phyloP scores from a whole-genome alignment of 805 yeast species.

The Metschnikowia santaceciliae region DNA sequence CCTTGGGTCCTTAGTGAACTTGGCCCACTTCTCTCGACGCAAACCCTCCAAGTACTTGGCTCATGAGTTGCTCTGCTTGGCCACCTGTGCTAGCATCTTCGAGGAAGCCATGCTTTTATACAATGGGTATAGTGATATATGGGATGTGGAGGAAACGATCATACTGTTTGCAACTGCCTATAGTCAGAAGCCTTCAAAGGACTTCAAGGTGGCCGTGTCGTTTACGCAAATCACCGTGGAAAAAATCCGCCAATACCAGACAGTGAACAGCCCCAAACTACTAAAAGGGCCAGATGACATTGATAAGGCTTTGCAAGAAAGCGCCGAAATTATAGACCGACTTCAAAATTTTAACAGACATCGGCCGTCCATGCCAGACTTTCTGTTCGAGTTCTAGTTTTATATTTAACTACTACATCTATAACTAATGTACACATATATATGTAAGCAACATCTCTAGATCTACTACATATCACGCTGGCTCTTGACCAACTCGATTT shows the following conservation, averaged over 20 bases:
- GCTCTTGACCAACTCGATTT: constrained; percentile 44
- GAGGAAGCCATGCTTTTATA: constrained; percentile 19
- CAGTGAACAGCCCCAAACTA: constrained; percentile 7
- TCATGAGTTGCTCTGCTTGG: constrained; percentile 7
- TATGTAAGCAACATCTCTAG: too few relatives aligned
- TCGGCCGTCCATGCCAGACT: not conserved
- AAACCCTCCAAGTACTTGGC: constrained; percentile 1
- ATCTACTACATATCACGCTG: constrained; percentile 31
- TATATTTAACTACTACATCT: not conserved
- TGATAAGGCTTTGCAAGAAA: constrained; percentile 1
- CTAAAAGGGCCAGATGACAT: constrained; percentile 6
- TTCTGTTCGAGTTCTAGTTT: not conserved
- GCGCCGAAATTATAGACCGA: not conserved
- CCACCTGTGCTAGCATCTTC: constrained; percentile 14
- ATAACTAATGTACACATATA: not conserved
- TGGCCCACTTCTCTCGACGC: constrained; percentile 4
- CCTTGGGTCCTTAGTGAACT: constrained; percentile 18
- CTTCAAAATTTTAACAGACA: not conserved
- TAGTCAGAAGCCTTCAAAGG: not conserved
- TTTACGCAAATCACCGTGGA: constrained; percentile 9
- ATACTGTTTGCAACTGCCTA: constrained; percentile 6
- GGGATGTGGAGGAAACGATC: constrained; percentile 9
- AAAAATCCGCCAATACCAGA: constrained; percentile 4
- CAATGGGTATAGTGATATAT: constrained; percentile 35
- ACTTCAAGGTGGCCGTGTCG: not conserved